A percentile compares a stretch with the other conserved stretches of the same genome.
These are phyloP conservation scores for Limtongia smithiae DNA, from an alignment of 805 yeast genomes.

Conservation along the genomic window DNA sequence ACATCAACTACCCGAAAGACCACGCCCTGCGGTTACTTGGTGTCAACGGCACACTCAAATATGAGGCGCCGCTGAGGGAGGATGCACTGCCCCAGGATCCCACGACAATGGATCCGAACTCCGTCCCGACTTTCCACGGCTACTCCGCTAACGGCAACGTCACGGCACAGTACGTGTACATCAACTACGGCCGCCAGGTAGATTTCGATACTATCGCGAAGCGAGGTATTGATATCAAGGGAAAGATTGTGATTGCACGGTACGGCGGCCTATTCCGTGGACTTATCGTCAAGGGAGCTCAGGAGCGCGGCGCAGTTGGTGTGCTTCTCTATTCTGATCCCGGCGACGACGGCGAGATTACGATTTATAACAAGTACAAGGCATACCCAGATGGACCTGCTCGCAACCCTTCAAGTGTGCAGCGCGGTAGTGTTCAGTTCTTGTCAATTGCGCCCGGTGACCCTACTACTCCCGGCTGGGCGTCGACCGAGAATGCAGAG, in stretches of 20 bases:
- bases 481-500: slow-evolving; percentile 50
- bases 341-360: slow-evolving; percentile 48
- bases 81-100: slow-evolving; percentile 53
- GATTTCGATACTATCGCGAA: slow-evolving; percentile 52
- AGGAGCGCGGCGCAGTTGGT: slow-evolving; percentile 64
- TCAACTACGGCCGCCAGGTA: slow-evolving; percentile 61
- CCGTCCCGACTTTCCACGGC: slow-evolving; percentile 71
- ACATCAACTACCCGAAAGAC: slow-evolving; percentile 58
- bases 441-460: slow-evolving; percentile 66
- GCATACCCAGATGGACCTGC: slow-evolving; percentile 77
- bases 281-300: slow-evolving; percentile 71
- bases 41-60: slow-evolving; percentile 38
- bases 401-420: slow-evolving; percentile 69
- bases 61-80: slow-evolving; percentile 53
- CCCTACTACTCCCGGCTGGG: slow-evolving; percentile 71
- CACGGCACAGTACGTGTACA: slow-evolving; percentile 62
- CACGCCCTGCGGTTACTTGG: slow-evolving; percentile 48
- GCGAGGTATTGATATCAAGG: slow-evolving; percentile 50
- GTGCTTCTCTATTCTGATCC: slow-evolving; percentile 70
- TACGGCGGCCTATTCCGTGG: slow-evolving; percentile 70
- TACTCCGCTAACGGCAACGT: slow-evolving; percentile 74
- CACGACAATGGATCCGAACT: slow-evolving; percentile 45
- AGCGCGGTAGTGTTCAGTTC: slow-evolving; percentile 71
- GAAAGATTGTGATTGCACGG: slow-evolving; percentile 61
- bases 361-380: slow-evolving; percentile 54